These are phyloP conservation scores for Suillus cothurnatus DNA, from an alignment of 768 basidiomycete species.

Conservation along the genomic window DNA sequence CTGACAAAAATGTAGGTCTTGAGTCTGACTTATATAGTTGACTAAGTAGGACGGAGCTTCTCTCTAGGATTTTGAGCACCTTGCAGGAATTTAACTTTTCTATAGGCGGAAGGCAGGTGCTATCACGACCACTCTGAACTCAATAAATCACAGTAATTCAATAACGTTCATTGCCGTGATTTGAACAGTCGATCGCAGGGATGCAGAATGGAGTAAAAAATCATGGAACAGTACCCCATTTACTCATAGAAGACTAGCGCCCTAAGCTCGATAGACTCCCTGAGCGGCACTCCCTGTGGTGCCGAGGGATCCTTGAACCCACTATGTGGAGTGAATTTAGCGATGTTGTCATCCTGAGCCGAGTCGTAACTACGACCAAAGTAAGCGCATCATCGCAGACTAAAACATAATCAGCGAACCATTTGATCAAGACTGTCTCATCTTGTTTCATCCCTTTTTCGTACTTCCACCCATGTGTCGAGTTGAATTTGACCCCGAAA, in stretches of 20 bases:
- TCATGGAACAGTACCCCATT: conserved; percentile 13
- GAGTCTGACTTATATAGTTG: background rate
- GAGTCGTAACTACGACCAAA: conserved; percentile 39
- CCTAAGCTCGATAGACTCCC: conserved; percentile 64
- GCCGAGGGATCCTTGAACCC: conserved; percentile 58
- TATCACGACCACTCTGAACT: background rate
- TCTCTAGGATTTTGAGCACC: background rate
- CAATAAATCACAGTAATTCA: no score
- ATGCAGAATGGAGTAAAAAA: background rate
- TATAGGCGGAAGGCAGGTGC: background rate
- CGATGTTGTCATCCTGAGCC: conserved; percentile 47
- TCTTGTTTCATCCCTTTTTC: conserved; percentile 47
- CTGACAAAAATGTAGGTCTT: background rate
- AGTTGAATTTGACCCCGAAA: conserved; percentile 45
- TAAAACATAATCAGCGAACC: conserved; percentile 29
- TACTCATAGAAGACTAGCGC: conserved; percentile 64
- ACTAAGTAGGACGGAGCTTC: background rate
- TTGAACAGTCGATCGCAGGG: background rate
- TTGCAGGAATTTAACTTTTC: background rate
- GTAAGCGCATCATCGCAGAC: background rate
- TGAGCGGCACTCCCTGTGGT: conserved; percentile 47
- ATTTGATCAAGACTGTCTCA: conserved; percentile 56
- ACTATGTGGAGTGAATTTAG: conserved; percentile 63
- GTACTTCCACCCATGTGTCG: conserved; percentile 56
- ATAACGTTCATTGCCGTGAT: background rate